A percentile compares a stretch with the other conserved stretches of the same genome.
These are phyloP conservation scores for Nemania sp. DNA, from an alignment of 2,329 filamentous ascomycete genomes.

Conservation along the genomic window DNA sequence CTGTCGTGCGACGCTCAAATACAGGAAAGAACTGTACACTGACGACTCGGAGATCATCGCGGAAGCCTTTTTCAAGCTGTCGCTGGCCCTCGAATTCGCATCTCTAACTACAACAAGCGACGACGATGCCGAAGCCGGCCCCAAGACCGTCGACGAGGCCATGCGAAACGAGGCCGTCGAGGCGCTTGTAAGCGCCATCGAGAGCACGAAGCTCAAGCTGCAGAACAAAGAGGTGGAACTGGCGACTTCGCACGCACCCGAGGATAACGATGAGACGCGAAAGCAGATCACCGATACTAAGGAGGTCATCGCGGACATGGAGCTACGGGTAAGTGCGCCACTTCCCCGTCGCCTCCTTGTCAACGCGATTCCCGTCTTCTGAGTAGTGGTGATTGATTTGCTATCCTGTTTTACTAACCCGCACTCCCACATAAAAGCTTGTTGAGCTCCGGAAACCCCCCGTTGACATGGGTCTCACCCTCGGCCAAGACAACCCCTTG, in stretches of 20 bases:
- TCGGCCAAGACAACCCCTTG: conserved; percentile 53
- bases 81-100: conserved; percentile 90
- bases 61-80: conserved; percentile 95
- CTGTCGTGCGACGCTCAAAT: conserved; percentile 72
- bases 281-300: conserved; percentile 72
- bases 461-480: conserved; percentile 58
- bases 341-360: conserved; percentile 33
- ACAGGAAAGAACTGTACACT: conserved; percentile 79
- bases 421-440: conserved; percentile 50
- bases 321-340: conserved; percentile 63
- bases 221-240: conserved; percentile 70
- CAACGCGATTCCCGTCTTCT: conserved; percentile 19
- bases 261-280: conserved; percentile 67
- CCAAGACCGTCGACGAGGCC: conserved; percentile 65
- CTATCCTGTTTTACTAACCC: conserved; percentile 21
- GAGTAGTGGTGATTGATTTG: background rate
- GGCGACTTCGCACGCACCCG: conserved; percentile 62
- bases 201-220: conserved; percentile 71
- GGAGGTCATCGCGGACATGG: conserved; percentile 78
- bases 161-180: conserved; percentile 71
- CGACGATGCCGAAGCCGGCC: conserved; percentile 48
- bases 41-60: conserved; percentile 83
- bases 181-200: conserved; percentile 74
- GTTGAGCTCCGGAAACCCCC: conserved; percentile 69
- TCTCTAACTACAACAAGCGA: conserved; percentile 69